These are phyloP conservation scores for Aphanomyces cochlioides DNA, from an alignment of 352 stramenopile genomes.

Conservation along the genomic window DNA sequence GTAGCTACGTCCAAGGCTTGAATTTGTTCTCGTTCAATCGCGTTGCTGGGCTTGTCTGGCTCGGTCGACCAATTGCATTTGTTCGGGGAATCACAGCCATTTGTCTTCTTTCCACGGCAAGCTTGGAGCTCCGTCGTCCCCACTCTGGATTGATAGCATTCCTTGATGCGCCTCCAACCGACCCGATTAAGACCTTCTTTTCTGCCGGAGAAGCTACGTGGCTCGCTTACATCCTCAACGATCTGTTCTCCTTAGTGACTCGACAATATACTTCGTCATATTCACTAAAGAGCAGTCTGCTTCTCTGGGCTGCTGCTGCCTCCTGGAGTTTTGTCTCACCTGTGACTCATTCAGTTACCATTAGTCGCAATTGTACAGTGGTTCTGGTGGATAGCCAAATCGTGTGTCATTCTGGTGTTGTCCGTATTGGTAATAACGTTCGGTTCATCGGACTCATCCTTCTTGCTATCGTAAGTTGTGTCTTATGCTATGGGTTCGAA, in stretches of 20 bases:
- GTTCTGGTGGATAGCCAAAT: background rate
- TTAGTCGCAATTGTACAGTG: background rate
- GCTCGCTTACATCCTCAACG: background rate
- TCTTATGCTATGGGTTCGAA: background rate
- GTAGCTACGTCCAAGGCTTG: background rate
- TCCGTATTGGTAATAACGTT: background rate
- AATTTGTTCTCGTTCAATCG: conserved; percentile 1
- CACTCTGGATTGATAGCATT: background rate
- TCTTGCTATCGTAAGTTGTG: background rate
- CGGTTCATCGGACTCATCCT: background rate
- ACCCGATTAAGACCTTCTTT: background rate
- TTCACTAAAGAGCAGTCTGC: background rate
- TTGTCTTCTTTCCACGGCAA: background rate
- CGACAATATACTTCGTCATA: background rate
- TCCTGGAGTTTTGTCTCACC: background rate
- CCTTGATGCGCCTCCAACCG: too few species aligned
- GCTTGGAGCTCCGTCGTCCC: background rate
- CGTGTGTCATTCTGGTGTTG: background rate
- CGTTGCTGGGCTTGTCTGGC: background rate
- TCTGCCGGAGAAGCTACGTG: background rate
- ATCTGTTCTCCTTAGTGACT: background rate
- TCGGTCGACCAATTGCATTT: background rate
- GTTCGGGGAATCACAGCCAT: background rate
- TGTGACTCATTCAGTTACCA: background rate
- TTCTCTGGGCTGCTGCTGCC: background rate